Base-by-base conservation (phyloP, 1,139 yeast species). In the Arxiozyma bovina region DNA sequence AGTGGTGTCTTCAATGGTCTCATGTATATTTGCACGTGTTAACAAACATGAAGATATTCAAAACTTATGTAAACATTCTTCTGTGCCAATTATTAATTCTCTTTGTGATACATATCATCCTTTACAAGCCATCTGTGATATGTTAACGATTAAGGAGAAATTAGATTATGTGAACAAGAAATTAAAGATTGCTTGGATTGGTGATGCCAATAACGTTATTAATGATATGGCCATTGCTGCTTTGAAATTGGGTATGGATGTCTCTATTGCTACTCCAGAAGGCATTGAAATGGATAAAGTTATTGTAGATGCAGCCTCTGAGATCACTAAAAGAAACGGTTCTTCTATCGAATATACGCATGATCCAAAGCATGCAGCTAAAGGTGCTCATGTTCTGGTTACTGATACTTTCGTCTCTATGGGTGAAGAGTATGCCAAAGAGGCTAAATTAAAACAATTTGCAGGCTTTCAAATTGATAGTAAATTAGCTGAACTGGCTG, bases 331-430 rank as follows among this genome's bases (percentile, higher is more conserved):
- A 17, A 79, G 76, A 55, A 76, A 78, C 42, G 80, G 82, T 22
- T 78, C 87, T 38, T 64, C 74, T 0, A 77, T 89, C 56, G 82
- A 79, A 60, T 69, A 83, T n/a, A 79, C 86, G 6, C 81, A 85
- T 63, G 89, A 87, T 63, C 95, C 99, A 3, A 65, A 73, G 20
- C 74, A 67, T 20, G 96, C 98, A 0, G 81, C 89, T 55, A 75
- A 77, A 53, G 76, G 77, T 59, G 90, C 99, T 2, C 81, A 91
- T 66, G 76, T 93, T 44, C 71, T 93, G 23, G 99, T 93, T 51
- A 93, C 99, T n/a, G 99, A 93, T 65, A 93, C 99, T 4, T 93
- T 96, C 84, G 83, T 93, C 42, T 91, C 98, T 0, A 93, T 93
- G 99, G 99, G 99, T 57, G 93, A 93, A 74, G 99, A 93, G 70